Evolutionary conservation across 2,329 filamentous ascomycete genomes (phyloP).

Genomic region (Aureobasidium sp.): DNA sequence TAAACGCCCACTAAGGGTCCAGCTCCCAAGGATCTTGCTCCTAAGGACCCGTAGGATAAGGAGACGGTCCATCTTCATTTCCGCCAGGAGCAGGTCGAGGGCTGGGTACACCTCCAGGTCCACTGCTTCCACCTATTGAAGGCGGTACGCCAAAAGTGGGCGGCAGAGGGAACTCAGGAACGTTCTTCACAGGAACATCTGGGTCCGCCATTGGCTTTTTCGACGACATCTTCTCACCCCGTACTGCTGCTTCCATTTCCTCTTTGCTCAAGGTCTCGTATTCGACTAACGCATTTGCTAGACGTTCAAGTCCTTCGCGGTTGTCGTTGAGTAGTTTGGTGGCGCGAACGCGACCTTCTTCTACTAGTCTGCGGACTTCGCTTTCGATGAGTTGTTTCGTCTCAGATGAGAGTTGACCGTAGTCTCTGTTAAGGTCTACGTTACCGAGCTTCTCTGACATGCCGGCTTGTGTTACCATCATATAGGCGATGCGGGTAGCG

Average conservation of each 20-base stretch:
- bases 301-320: conserved; percentile 75
- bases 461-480: conserved; percentile 81
- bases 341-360: conserved; percentile 73
- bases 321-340: conserved; percentile 63
- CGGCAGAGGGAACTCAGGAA: conserved; percentile 46
- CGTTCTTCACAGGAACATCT: conserved; percentile 53
- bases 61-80: conserved; percentile 13
- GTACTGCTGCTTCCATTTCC: conserved; percentile 85
- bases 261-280: conserved; percentile 87
- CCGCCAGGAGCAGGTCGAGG: conserved; percentile 1
- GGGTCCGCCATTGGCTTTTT: conserved; percentile 59
- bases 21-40: background rate
- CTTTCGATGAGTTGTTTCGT: conserved; percentile 81
- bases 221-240: conserved; percentile 67
- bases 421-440: conserved; percentile 77
- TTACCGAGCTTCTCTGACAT: conserved; percentile 87
- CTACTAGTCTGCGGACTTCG: conserved; percentile 79
- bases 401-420: conserved; percentile 72
- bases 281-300: conserved; percentile 84
- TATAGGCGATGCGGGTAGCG: conserved; percentile 76
- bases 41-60: conserved; percentile 12
- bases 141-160: conserved; percentile 12
- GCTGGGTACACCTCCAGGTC: conserved; percentile 3
- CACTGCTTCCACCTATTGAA: background rate
- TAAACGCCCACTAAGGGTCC: background rate